A percentile compares a stretch with the other conserved stretches of the same genome.
These are phyloP conservation scores for Nakazawaea anatomiae DNA, from an alignment of 805 yeast genomes.

Conservation along the genomic window DNA sequence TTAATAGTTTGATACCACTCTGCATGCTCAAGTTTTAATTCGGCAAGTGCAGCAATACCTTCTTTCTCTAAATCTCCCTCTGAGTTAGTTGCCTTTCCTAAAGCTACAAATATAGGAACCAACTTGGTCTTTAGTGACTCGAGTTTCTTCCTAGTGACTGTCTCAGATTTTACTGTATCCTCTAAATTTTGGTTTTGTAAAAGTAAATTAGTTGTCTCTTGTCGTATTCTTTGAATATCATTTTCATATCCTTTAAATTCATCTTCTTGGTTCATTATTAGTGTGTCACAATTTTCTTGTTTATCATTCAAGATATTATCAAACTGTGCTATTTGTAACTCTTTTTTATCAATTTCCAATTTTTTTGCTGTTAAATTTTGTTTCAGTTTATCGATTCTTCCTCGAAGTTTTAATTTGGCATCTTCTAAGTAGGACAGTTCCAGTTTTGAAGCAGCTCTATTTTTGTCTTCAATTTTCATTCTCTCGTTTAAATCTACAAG, in stretches of 20 bases:
- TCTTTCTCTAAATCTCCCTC: slow-evolving; percentile 10
- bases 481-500: slow-evolving; percentile 32
- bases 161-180: slow-evolving; percentile 24
- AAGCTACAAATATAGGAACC: slow-evolving; percentile 16
- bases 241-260: slow-evolving; percentile 7
- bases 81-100: slow-evolving; percentile 12
- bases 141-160: slow-evolving; percentile 19
- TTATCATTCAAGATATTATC: slow-evolving; percentile 19
- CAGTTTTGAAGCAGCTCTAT: slow-evolving; percentile 31
- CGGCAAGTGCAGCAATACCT: slow-evolving; percentile 7
- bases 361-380: slow-evolving; percentile 20
- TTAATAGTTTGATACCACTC: slow-evolving; percentile 7
- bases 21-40: slow-evolving; percentile 12
- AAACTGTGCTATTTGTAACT: slow-evolving; percentile 29
- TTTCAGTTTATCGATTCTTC: slow-evolving; percentile 28
- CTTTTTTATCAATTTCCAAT: slow-evolving; percentile 27
- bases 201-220: slow-evolving; percentile 20
- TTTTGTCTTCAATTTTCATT: slow-evolving; percentile 33
- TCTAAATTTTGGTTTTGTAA: slow-evolving; percentile 24
- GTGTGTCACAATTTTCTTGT: slow-evolving; percentile 13
- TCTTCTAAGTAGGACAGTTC: slow-evolving; percentile 38
- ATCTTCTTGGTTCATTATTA: background rate
- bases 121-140: slow-evolving; percentile 20
- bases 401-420: slow-evolving; percentile 28
- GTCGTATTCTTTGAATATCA: slow-evolving; percentile 13